A percentile compares a stretch with the other conserved stretches of the same genome.
These are phyloP conservation scores for Aspergillus sojae DNA, from an alignment of 2,329 filamentous ascomycete species.

Conservation along the genomic window DNA sequence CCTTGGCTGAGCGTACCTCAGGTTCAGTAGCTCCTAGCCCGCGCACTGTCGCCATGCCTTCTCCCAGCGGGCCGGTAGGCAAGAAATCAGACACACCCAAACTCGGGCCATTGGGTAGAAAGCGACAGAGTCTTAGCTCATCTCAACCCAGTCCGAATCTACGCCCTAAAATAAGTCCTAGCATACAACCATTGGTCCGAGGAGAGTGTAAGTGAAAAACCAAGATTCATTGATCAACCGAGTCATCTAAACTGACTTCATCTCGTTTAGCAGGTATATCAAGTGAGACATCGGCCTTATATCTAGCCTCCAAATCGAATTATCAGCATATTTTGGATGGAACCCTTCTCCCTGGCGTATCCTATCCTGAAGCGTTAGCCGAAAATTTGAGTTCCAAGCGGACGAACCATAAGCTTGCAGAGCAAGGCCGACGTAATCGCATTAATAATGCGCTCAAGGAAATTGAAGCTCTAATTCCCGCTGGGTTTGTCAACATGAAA, in stretches of 20 bases:
- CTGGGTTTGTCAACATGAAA: conserved; percentile 48
- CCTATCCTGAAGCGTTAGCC: conserved; percentile 86
- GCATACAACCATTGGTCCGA: conserved; percentile 86
- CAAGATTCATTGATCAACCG: conserved; percentile 26
- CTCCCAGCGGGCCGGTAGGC: conserved; percentile 48
- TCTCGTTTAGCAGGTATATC: conserved; percentile 44
- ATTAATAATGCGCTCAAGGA: conserved; percentile 93
- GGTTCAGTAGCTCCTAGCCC: conserved; percentile 55
- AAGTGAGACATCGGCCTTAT: conserved; percentile 65
- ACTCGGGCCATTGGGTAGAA: conserved; percentile 58
- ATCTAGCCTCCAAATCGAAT: conserved; percentile 92
- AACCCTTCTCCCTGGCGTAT: conserved; percentile 84
- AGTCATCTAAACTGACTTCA: conserved; percentile 4
- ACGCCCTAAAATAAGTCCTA: conserved; percentile 86
- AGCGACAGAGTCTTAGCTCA: conserved; percentile 70
- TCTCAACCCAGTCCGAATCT: conserved; percentile 84
- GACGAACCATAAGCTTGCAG: conserved; percentile 96
- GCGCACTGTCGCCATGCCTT: conserved; percentile 55
- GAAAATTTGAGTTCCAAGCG: conserved; percentile 95
- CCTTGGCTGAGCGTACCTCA: conserved; percentile 24
- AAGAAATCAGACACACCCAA: conserved; percentile 53
- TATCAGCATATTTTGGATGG: conserved; percentile 97
- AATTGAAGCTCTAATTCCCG: conserved; percentile 83
- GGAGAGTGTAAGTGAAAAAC: conserved; percentile 58
- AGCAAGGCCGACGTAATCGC: conserved; percentile 90